Conservation (phyloP, 1,284 basidiomycete genomes). For the Irpex sp. region DNA sequence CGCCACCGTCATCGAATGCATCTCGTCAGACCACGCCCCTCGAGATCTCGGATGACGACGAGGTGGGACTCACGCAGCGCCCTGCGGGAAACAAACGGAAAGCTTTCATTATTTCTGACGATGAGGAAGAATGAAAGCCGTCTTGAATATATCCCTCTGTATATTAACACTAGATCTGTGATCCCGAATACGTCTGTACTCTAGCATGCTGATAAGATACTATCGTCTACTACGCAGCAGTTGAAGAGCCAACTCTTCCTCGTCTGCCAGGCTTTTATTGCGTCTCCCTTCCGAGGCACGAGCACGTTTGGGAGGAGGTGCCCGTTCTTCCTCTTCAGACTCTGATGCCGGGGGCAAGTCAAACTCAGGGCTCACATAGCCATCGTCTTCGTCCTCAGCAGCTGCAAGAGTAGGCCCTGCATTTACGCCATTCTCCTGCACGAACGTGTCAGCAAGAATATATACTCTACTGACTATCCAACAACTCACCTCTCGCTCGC, state of each 20-base stretch:
- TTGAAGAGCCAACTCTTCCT: slow-evolving; percentile 26
- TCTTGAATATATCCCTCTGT: not conserved
- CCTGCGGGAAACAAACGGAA: slow-evolving; percentile 2
- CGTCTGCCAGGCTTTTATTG: slow-evolving; percentile 18
- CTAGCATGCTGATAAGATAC: not conserved
- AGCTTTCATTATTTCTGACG: slow-evolving; percentile 9
- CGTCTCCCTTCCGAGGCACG: slow-evolving; percentile 2
- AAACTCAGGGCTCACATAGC: slow-evolving; percentile 74
- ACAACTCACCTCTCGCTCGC: slow-evolving; percentile 65
- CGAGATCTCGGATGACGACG: slow-evolving; percentile 10
- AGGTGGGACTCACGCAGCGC: not conserved
- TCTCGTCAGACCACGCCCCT: not conserved
- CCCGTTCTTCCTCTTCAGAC: slow-evolving; percentile 39
- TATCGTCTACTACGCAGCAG: slow-evolving; percentile 23
- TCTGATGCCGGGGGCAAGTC: slow-evolving; percentile 49
- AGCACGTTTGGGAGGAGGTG: slow-evolving; percentile 28
- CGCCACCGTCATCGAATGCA: not conserved
- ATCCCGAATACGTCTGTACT: not conserved
- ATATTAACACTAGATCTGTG: not conserved
- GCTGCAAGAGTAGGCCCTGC: slow-evolving; percentile 28
- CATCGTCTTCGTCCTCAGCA: slow-evolving; percentile 47
- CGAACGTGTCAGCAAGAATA: slow-evolving; percentile 5
- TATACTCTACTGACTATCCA: not conserved
- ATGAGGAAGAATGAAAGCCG: slow-evolving; percentile 9
- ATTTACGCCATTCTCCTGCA: slow-evolving; percentile 19